Percentiles rank a stretch among this genome's conserved stretches.
These are phyloP conservation scores for Metschnikowia bowlesiae DNA, from an alignment of 805 yeast species.

Conservation along the genomic window DNA sequence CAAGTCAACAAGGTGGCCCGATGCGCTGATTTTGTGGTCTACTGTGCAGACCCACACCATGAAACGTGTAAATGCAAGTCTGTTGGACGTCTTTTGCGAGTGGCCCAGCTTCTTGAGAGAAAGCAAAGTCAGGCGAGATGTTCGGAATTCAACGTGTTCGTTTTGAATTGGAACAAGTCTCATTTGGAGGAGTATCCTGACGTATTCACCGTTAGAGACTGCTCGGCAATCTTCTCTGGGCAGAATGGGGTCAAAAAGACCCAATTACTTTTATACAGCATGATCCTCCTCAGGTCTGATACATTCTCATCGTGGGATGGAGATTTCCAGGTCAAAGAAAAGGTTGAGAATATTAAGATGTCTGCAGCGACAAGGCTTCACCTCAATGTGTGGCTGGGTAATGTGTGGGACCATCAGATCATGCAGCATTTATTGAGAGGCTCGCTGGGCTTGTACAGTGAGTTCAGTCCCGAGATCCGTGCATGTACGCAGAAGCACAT, in stretches of 20 bases:
- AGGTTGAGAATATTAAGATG: slow-evolving; percentile 79
- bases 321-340: slow-evolving; percentile 67
- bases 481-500: slow-evolving; percentile 1
- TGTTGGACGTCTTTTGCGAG: slow-evolving; percentile 31
- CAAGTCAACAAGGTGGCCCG: slow-evolving; percentile 79
- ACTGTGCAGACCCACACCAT: slow-evolving; percentile 24
- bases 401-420: slow-evolving; percentile 63
- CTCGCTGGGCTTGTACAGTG: slow-evolving; percentile 4
- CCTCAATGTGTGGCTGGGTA: slow-evolving; percentile 74
- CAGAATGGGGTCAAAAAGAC: slow-evolving; percentile 17
- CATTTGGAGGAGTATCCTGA: slow-evolving; percentile 3
- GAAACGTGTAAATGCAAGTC: slow-evolving; percentile 11
- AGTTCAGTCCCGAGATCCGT: slow-evolving; percentile 6
- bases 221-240: slow-evolving; percentile 7
- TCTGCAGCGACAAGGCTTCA: slow-evolving; percentile 65
- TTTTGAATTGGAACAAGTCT: slow-evolving; percentile 7
- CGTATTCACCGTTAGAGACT: slow-evolving; percentile 13
- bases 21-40: slow-evolving; percentile 73
- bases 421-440: slow-evolving; percentile 19
- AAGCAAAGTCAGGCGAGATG: neutral
- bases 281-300: slow-evolving; percentile 8
- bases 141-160: slow-evolving; percentile 20
- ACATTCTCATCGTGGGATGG: slow-evolving; percentile 49
- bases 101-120: slow-evolving; percentile 31
- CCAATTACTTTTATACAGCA: slow-evolving; percentile 14